Base-by-base conservation (phyloP, 306 rosid species). In the Glycine soja region DNA sequence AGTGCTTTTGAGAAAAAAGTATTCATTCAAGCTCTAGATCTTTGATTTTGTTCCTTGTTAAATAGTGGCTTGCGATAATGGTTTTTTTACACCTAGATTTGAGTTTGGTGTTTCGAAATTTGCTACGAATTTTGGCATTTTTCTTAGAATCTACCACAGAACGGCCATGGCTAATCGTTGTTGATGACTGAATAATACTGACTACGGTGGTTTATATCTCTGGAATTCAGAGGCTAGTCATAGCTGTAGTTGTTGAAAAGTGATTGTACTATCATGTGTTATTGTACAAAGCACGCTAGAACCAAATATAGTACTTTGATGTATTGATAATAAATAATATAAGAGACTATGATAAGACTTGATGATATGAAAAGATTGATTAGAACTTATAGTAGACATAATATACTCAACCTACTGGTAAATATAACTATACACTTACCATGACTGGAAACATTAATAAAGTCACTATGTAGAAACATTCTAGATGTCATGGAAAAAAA, bases 191-290 rank as follows among this genome's bases (percentile, higher is more conserved):
- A 58, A 24, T 3, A 24, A 24, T 58, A 13, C 13, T 51, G 56
- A 12, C 56, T 13, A 51, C 16, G 16, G 56, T 24, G 30, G 2
- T 24, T 24, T 24, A 1, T 24, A 24, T 24, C 30, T 24, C 30
- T 24, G 30, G 30, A 24, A 24, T 24, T 24, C 30, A 24, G 30
- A 24, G 30, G 30, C 30, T 24, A 2, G 2, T 24, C 30, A 2
- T 24, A 24, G 30, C 30, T 24, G 30, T 24, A 24, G 30, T 24
- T 0, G 30, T 66, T 66, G 72, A 42, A 66, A 66, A 66, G 72
- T 40, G 72, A 42, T 40, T 66, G 72, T 66, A 66, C 52, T 66
- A 66, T 42, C 72, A 66, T 66, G 51, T 66, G 32, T 66, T 66
- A 42, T 34, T 42, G 72, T 66, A 42, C 52, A 14, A 66, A 66